Conservation (phyloP, 164 flowering plant genomes). For the Stephania japonica region DNA sequence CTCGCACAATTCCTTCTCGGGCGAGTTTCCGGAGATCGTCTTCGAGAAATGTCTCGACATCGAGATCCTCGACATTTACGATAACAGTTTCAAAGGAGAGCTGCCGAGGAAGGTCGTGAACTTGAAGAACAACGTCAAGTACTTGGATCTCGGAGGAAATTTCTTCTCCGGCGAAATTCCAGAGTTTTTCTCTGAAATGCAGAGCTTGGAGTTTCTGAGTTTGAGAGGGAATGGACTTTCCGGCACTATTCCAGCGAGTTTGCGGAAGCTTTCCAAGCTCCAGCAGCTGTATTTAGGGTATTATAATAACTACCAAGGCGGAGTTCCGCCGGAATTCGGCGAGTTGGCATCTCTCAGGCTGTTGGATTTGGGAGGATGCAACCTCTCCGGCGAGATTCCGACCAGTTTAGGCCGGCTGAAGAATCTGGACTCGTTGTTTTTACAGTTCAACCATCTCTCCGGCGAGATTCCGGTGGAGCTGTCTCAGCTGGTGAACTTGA, state of each 20-base stretch:
- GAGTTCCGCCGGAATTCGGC: slow-evolving; percentile 67
- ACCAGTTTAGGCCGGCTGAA: slow-evolving; percentile 41
- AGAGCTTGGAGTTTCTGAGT: slow-evolving; percentile 49
- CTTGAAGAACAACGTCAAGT: slow-evolving; percentile 34
- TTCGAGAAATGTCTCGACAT: slow-evolving; percentile 30
- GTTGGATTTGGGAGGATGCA: slow-evolving; percentile 54
- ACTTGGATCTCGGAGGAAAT: slow-evolving; percentile 64
- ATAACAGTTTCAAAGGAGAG: slow-evolving; percentile 62
- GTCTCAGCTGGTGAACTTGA: slow-evolving; percentile 40
- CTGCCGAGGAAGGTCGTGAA: slow-evolving; percentile 40
- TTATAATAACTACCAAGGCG: slow-evolving; percentile 38
- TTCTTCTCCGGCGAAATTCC: slow-evolving; percentile 72
- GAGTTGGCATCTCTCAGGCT: slow-evolving; percentile 27
- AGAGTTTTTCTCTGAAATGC: slow-evolving; percentile 38
- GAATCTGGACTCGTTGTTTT: slow-evolving; percentile 50
- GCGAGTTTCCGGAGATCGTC: slow-evolving; percentile 39
- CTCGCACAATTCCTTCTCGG: slow-evolving; percentile 51
- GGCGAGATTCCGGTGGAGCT: slow-evolving; percentile 66
- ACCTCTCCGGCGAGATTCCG: slow-evolving; percentile 75
- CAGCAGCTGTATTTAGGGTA: slow-evolving; percentile 40
- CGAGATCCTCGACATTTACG: slow-evolving; percentile 54
- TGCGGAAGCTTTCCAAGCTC: slow-evolving; percentile 36
- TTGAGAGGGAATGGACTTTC: slow-evolving; percentile 50
- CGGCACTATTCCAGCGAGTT: slow-evolving; percentile 49
- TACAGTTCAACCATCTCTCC: slow-evolving; percentile 52